Evolutionary conservation across 805 yeast species (phyloP), one percentile per base, ranked within the genome.

Genomic region (Sporopachydermia lactativora): DNA sequence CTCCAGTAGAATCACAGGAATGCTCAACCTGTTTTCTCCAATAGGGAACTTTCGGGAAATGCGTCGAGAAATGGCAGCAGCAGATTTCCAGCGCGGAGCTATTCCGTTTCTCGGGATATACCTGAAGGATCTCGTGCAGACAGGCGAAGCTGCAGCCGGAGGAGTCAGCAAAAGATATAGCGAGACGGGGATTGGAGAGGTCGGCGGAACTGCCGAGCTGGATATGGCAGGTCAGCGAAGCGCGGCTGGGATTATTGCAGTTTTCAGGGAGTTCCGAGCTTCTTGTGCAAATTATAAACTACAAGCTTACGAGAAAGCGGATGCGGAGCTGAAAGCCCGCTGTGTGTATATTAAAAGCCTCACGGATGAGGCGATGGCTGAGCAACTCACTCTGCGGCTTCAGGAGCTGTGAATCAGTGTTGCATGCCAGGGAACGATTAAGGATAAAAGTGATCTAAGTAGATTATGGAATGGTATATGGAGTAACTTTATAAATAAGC

Each of bases 51-150:
- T 83, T 55, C 57, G 68, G 39, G 70, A 71, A 41, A 67, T 89
- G 45, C 67, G 96, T 47, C 55, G 68, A 34, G 76, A 75, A 43
- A 66, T 84, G 44, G 71, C 71, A 43, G 73, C 70, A 35, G 63
- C 81, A 39, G 69, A 68, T 42, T 75, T 79, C 16, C 64, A 78
- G 3, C 65, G 64, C 43, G 97, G 97, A 2, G 77, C 94, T 49
- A 75, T 89, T 40, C 97, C 98, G 16, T 89, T 88, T 55, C 73
- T 88, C 41, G 96, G 94, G 1, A 65, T 89, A 19, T 86, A 84
- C 51, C 57, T 89, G 37, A 77, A 88, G 3, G 97, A 89, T 55
- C 65, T 24, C 13, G 31, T 24, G 8, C 31, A 24, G n/a, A 24
- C 31, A n/a, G 31, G n/a, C 8, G 31, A 24, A 24, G n/a, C 31